A percentile compares a stretch with the other conserved stretches of the same genome.
phyloP scores from a whole-genome alignment of 164 flowering plant species.

The Berberis vulgaris region DNA sequence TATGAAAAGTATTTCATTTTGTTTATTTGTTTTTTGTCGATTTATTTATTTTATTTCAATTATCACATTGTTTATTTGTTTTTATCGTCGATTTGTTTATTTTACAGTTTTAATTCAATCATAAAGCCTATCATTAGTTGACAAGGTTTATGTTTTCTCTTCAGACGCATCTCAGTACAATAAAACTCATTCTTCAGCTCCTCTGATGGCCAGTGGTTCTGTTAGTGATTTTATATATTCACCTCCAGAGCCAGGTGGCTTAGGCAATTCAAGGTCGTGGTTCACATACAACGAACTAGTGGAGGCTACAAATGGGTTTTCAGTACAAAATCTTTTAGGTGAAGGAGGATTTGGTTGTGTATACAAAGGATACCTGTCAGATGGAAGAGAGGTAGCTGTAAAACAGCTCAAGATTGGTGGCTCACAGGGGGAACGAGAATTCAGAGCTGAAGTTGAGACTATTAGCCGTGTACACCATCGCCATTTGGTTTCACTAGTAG shows the following conservation, averaged over 20 bases:
- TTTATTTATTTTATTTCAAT: too few relatives aligned
- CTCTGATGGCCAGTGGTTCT: conserved; percentile 37
- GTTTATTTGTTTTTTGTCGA: too few relatives aligned
- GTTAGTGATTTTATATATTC: conserved; percentile 26
- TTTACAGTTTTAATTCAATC: conserved; percentile 55
- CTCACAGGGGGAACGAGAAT: conserved; percentile 77
- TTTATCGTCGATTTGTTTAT: conserved; percentile 6
- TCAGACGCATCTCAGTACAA: conserved; percentile 29
- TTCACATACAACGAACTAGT: conserved; percentile 62
- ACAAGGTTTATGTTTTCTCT: conserved; percentile 9
- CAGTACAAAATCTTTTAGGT: conserved; percentile 58
- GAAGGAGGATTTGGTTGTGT: conserved; percentile 87
- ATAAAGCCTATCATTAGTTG: conserved; percentile 31
- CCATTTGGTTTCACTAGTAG: conserved; percentile 85
- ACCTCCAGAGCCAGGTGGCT: conserved; percentile 48
- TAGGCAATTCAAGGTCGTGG: conserved; percentile 63
- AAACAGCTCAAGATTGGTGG: conserved; percentile 76
- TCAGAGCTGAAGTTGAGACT: conserved; percentile 36
- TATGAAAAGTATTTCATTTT: too few relatives aligned
- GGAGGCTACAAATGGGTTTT: conserved; percentile 65
- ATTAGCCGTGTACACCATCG: conserved; percentile 24
- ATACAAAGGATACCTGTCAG: conserved; percentile 53
- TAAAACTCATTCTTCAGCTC: conserved; percentile 32
- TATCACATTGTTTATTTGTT: too few relatives aligned
- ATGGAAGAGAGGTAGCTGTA: conserved; percentile 82